phyloP scores from a whole-genome alignment of 202 grass and related monocot species.

The Brachypodium distachyon region DNA sequence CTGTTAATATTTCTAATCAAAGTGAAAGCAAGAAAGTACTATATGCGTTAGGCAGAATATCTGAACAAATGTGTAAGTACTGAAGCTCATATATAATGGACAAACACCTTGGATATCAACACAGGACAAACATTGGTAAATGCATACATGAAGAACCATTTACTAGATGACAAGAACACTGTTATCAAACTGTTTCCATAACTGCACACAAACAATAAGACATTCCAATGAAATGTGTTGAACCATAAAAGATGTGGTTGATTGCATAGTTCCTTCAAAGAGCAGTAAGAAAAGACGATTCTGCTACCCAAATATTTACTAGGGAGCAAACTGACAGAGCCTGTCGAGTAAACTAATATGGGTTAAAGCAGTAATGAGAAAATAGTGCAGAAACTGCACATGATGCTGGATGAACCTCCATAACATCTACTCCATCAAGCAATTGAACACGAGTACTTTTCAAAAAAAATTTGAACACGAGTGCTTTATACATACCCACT shows the following conservation, averaged over 20 bases:
- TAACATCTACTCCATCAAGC: not conserved
- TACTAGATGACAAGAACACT: not conserved
- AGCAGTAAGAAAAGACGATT: not conserved
- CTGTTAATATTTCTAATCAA: not conserved
- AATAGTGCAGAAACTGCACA: not conserved
- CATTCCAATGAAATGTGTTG: not conserved
- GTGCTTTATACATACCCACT: not conserved
- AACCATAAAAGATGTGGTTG: not conserved
- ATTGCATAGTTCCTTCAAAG: not conserved
- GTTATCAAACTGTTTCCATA: not conserved
- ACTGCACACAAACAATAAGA: not conserved
- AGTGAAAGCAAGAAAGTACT: not conserved
- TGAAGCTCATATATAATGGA: not conserved
- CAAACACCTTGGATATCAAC: not conserved
- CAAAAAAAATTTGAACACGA: no score
- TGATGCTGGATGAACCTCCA: not conserved
- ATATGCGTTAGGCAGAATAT: not conserved
- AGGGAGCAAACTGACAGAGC: not conserved
- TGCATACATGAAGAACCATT: not conserved
- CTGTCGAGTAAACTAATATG: not conserved
- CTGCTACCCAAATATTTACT: not conserved
- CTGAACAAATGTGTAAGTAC: not conserved
- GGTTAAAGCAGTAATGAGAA: not conserved
- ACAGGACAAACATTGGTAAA: not conserved
- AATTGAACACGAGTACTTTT: not conserved